phyloP scores from a whole-genome alignment of 305 asterid genomes.

The Lippia alba region DNA sequence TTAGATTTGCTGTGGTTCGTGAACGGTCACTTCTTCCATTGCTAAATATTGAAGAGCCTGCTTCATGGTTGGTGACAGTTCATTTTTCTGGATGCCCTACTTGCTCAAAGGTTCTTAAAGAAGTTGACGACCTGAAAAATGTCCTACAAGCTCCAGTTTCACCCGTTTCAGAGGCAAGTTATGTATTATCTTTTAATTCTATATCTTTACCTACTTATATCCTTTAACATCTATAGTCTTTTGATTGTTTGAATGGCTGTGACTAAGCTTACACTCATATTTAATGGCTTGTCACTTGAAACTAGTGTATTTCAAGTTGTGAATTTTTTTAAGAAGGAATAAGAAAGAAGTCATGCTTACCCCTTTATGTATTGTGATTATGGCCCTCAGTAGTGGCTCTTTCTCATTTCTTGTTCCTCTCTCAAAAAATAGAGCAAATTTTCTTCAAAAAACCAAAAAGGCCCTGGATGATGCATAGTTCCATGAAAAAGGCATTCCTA shows the following conservation, averaged over 20 bases:
- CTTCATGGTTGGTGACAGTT: constrained; percentile 66
- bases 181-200: constrained; percentile 27
- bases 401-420: background rate
- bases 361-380: background rate
- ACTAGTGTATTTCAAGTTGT: constrained; percentile 7
- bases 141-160: constrained; percentile 61
- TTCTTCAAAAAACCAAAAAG: too few relatives aligned
- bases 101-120: constrained; percentile 69
- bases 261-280: constrained; percentile 3
- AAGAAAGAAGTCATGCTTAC: constrained; percentile 1
- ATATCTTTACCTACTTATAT: constrained; percentile 31
- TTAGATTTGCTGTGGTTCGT: constrained; percentile 66
- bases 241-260: background rate
- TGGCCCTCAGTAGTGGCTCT: background rate
- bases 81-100: constrained; percentile 71
- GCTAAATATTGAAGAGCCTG: constrained; percentile 63
- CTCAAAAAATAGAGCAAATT: too few relatives aligned
- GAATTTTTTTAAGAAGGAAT: background rate
- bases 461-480: too few relatives aligned
- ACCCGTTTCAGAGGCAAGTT: constrained; percentile 75
- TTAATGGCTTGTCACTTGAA: constrained; percentile 24
- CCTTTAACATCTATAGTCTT: constrained; percentile 17
- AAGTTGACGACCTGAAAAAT: constrained; percentile 64
- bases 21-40: constrained; percentile 71
- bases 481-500: too few relatives aligned